Evolutionary conservation across 805 yeast genomes (phyloP), one percentile per base, ranked within the genome.

Genomic region (Candida lessepsii): DNA sequence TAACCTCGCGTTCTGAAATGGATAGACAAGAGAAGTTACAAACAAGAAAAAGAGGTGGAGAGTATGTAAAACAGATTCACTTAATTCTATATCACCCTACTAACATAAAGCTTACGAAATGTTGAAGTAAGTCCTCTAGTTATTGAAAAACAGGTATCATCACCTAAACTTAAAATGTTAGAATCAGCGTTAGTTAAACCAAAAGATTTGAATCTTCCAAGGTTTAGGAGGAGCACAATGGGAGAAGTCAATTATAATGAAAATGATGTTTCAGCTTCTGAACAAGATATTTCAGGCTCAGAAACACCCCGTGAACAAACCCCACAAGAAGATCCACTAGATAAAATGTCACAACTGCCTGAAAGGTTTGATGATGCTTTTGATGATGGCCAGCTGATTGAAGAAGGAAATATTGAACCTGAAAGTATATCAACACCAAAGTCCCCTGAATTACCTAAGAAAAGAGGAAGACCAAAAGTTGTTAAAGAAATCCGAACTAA

Each of bases 21-120:
- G 34, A 23, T 20, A 40, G 56, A 30, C 40, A 37, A 29, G 52
- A 53, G 47, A 47, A 51, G 41, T 44, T 54, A 19, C 63, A 66
- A 43, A 53, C 67, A 28, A 54, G 73, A 24, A 50, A 60, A 19
- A 53, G 73, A 34, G 74, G 74, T 17, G 60, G 71, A 16, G 73
- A 69, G 73, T 67, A 68, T 50, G 74, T 65, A 21, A n/a, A n/a
- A n/a, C n/a, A n/a, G n/a, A n/a, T n/a, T n/a, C n/a, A n/a, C n/a
- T n/a, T n/a, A n/a, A n/a, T n/a, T n/a, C n/a, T n/a, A n/a, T n/a
- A n/a, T n/a, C n/a, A n/a, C 29, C 15, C 15, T 26, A 35, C 40
- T 37, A 37, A 37, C 33, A 23, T 17, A 18, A 11, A 36, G 51
- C 19, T 25, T 40, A 14, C 42, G 51, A 4, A 41, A 40, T 38